Evolutionary conservation across 352 stramenopile genomes (phyloP).

Genomic region (Globisporangium abappressorium): DNA sequence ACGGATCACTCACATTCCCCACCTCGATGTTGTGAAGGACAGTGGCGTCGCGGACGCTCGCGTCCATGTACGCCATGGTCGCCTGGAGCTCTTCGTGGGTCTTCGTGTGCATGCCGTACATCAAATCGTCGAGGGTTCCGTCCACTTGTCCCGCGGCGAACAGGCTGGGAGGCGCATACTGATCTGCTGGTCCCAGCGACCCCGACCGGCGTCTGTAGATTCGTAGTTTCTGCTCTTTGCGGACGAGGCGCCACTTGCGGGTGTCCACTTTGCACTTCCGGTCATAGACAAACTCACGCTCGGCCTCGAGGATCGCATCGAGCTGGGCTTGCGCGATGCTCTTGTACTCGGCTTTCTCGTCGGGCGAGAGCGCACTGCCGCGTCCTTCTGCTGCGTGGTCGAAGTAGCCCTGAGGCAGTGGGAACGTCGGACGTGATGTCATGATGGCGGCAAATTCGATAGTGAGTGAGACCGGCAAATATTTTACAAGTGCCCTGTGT

Average conservation of each 20-base stretch:
- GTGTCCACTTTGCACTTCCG: slow-evolving; percentile 26
- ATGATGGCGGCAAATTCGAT: not conserved
- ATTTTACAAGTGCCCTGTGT: not conserved
- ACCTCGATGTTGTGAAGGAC: slow-evolving; percentile 39
- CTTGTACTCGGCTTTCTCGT: slow-evolving; percentile 34
- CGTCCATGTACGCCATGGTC: slow-evolving; percentile 26
- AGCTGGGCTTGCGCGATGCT: slow-evolving; percentile 24
- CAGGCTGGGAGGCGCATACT: slow-evolving; percentile 19
- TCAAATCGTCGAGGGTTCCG: slow-evolving; percentile 42
- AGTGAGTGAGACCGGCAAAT: not conserved
- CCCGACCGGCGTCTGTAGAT: slow-evolving; percentile 29
- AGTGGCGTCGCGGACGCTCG: slow-evolving; percentile 28
- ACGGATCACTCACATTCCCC: slow-evolving; percentile 27
- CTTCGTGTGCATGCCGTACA: slow-evolving; percentile 39
- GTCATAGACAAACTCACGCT: slow-evolving; percentile 23
- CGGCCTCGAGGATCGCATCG: slow-evolving; percentile 25
- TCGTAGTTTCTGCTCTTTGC: slow-evolving; percentile 30
- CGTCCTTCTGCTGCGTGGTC: not conserved
- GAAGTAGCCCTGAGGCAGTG: slow-evolving; percentile 26
- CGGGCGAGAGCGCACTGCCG: slow-evolving; percentile 17
- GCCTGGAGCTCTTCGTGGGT: slow-evolving; percentile 36
- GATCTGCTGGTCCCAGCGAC: not conserved
- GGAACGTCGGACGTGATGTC: slow-evolving; percentile 12
- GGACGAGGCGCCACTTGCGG: slow-evolving; percentile 43
- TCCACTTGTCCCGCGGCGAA: slow-evolving; percentile 35